These are phyloP conservation scores for Monosporozyma servazzii DNA, from an alignment of 805 yeast genomes.

Conservation along the genomic window DNA sequence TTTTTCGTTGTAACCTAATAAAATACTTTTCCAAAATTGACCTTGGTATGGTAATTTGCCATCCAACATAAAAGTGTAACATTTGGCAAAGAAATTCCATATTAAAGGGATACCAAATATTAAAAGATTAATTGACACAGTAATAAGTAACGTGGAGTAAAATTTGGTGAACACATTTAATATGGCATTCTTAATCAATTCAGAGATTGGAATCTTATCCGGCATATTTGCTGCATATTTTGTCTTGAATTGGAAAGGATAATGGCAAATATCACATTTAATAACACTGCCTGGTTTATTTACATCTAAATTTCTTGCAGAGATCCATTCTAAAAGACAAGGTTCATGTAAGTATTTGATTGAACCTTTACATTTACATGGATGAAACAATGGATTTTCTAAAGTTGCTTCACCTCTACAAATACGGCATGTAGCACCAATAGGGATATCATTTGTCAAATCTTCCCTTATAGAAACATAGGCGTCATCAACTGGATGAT, in stretches of 20 bases:
- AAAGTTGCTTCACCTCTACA: constrained; percentile 86
- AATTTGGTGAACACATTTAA: constrained; percentile 12
- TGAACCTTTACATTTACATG: constrained; percentile 90
- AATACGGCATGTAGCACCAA: constrained; percentile 62
- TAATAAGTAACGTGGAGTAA: constrained; percentile 13
- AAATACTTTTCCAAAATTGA: constrained; percentile 19
- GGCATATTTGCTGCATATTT: constrained; percentile 62
- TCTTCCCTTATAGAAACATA: neutral
- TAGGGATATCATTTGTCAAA: constrained; percentile 6
- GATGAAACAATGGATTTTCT: constrained; percentile 75
- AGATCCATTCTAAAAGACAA: constrained; percentile 81
- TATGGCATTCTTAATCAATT: constrained; percentile 37
- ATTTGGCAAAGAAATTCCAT: constrained; percentile 46
- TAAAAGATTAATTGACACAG: constrained; percentile 29
- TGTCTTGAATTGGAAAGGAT: constrained; percentile 59
- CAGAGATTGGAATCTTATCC: constrained; percentile 42
- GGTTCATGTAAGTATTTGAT: constrained; percentile 90
- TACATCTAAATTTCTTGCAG: constrained; percentile 27
- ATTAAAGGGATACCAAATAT: constrained; percentile 48
- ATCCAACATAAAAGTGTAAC: constrained; percentile 49
- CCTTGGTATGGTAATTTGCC: constrained; percentile 38
- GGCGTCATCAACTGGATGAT: neutral
- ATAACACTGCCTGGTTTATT: constrained; percentile 38
- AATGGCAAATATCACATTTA: constrained; percentile 82
- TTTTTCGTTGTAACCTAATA: constrained; percentile 18